A percentile compares a stretch with the other conserved stretches of the same genome.
phyloP scores from a whole-genome alignment of 441 rosid species.

The Euphorbia schlechtendalii region DNA sequence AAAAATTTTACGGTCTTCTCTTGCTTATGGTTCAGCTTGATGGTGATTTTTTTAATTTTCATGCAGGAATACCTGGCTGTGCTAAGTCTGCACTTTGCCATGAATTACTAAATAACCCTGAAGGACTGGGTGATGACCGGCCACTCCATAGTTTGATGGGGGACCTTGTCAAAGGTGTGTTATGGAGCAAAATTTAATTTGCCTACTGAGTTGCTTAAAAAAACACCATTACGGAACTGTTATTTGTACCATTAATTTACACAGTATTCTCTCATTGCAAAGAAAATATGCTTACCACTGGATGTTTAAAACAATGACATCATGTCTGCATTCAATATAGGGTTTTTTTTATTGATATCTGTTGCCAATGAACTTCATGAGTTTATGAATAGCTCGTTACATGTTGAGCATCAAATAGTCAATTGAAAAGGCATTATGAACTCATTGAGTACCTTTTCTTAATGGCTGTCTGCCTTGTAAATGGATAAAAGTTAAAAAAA shows the following conservation, averaged over 20 bases:
- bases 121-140: slow-evolving; percentile 75
- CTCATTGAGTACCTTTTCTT: not conserved
- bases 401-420: not conserved
- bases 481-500: not conserved
- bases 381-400: not conserved
- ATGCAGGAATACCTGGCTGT: slow-evolving; percentile 90
- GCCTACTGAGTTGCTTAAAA: not conserved
- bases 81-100: slow-evolving; percentile 96
- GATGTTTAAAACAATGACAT: not conserved
- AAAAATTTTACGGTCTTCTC: not conserved
- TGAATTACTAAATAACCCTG: slow-evolving; percentile 62
- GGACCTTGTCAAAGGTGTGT: slow-evolving; percentile 77
- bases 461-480: no score
- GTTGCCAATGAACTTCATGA: not conserved
- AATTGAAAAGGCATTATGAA: not conserved
- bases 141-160: slow-evolving; percentile 91
- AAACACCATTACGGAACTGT: not conserved
- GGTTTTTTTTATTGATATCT: not conserved
- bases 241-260: not conserved
- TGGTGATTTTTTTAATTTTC: slow-evolving; percentile 10
- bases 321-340: not conserved
- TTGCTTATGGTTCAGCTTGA: slow-evolving; percentile 7
- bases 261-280: not conserved
- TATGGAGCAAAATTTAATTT: not conserved
- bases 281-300: not conserved